These are phyloP conservation scores for Phytopythium helicoides DNA, from an alignment of 352 stramenopile genomes.

Conservation along the genomic window DNA sequence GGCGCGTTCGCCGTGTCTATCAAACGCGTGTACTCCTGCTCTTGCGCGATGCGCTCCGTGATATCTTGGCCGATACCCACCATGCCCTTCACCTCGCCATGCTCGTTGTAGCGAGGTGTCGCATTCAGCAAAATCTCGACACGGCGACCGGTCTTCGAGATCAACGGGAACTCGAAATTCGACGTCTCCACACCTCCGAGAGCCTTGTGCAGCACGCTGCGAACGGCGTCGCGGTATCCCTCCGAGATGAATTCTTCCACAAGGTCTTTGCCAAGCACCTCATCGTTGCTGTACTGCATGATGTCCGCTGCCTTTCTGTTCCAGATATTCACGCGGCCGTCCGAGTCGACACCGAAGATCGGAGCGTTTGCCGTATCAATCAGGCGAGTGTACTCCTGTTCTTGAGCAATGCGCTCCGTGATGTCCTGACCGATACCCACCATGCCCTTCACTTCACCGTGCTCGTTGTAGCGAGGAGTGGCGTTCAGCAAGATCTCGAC, in stretches of 20 bases:
- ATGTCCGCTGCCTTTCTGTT: slow-evolving; percentile 90
- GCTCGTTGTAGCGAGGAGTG: slow-evolving; percentile 76
- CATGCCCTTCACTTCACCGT: slow-evolving; percentile 74
- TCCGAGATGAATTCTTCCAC: slow-evolving; percentile 89
- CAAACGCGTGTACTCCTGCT: slow-evolving; percentile 85
- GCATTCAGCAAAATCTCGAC: slow-evolving; percentile 82
- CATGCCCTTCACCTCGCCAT: slow-evolving; percentile 71
- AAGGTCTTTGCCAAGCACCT: slow-evolving; percentile 87
- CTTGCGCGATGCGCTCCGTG: slow-evolving; percentile 87
- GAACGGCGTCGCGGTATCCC: slow-evolving; percentile 60
- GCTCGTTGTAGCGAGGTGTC: slow-evolving; percentile 71
- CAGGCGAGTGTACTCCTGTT: slow-evolving; percentile 84
- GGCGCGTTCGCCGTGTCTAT: slow-evolving; percentile 90
- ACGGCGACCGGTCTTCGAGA: slow-evolving; percentile 64
- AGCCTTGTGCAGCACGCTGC: slow-evolving; percentile 60
- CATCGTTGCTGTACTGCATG: slow-evolving; percentile 82
- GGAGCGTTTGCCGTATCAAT: slow-evolving; percentile 89
- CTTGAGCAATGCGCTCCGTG: slow-evolving; percentile 80
- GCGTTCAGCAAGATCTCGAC: slow-evolving; percentile 85
- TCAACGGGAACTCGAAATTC: slow-evolving; percentile 85
- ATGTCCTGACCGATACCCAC: slow-evolving; percentile 85
- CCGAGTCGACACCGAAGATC: slow-evolving; percentile 84
- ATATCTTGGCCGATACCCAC: slow-evolving; percentile 86
- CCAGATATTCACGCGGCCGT: slow-evolving; percentile 84
- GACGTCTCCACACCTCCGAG: slow-evolving; percentile 64